These are phyloP conservation scores for Rhizopogon vesiculosus DNA, from an alignment of 768 basidiomycete species.

Conservation along the genomic window DNA sequence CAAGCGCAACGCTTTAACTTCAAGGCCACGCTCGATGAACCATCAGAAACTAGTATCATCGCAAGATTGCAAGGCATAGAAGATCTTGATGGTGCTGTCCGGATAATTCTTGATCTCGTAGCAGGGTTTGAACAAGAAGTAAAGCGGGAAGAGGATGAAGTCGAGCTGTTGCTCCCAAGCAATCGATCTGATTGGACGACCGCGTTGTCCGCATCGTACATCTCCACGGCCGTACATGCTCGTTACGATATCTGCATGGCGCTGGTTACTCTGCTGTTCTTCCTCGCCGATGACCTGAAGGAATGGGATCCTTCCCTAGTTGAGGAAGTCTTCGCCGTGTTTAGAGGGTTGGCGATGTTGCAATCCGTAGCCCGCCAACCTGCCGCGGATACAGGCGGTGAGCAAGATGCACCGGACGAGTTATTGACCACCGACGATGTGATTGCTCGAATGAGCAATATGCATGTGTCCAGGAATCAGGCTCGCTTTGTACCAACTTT, in stretches of 20 bases:
- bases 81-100: conserved; percentile 52
- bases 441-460: conserved; percentile 58
- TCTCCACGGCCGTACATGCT: conserved; percentile 57
- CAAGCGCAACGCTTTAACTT: conserved; percentile 51
- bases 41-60: conserved; percentile 54
- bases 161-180: conserved; percentile 46
- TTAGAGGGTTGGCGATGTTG: conserved; percentile 72
- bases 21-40: conserved; percentile 54
- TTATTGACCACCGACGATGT: conserved; percentile 56
- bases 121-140: conserved; percentile 66
- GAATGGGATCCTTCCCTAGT: conserved; percentile 62
- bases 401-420: conserved; percentile 26
- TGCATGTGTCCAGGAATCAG: conserved; percentile 60
- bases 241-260: conserved; percentile 73
- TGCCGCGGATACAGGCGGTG: conserved; percentile 32
- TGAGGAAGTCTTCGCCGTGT: conserved; percentile 75
- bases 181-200: conserved; percentile 58
- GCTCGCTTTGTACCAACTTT: conserved; percentile 45
- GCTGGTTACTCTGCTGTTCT: conserved; percentile 64
- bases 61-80: conserved; percentile 53
- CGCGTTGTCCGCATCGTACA: conserved; percentile 60
- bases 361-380: conserved; percentile 59
- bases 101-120: conserved; percentile 61
- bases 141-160: conserved; percentile 75
- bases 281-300: conserved; percentile 59